Evolutionary conservation across 2,329 filamentous ascomycete genomes (phyloP), one percentile per base, ranked within the genome.

Genomic region (Ophiostoma sp.): DNA sequence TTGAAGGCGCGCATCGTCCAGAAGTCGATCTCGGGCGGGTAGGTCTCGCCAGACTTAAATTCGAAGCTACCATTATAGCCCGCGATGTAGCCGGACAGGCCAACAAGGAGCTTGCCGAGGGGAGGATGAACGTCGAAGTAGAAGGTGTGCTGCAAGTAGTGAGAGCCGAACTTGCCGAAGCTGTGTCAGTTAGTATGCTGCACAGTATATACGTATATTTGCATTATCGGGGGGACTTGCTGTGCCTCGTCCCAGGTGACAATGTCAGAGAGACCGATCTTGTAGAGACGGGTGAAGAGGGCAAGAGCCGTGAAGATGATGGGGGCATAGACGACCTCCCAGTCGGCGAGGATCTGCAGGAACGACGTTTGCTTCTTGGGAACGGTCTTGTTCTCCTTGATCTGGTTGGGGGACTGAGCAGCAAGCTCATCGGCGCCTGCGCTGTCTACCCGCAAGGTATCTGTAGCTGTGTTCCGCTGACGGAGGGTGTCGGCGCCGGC

Each of bases 1-100:
- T 98, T 99, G 86, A 99, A 99, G 71, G 94, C 85, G 74, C 95
- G 92, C 96, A 99, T 99, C 77, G 97, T 97, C 74, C 93, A 96
- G 79, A 96, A 99, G 83, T 99, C 90, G 76, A 99, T 84, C 75
- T 98, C 92, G 73, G 89, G 87, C 11, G 95, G 95, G 78, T 99
- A 99, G 67, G 87, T 93, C 76, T 98, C 95, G 77, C 95, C 95
- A 67, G 94, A 98, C 80, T 99, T 99, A 85, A 99, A 99, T 77
- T 99, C 95, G 80, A 99, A 99, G 4, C 94, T 96, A 69, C 95
- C 95, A 82, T 99, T 99, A 84, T 99, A 99, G 73, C 94, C 94
- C 73, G 94, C 96, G 71, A 99, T 85, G 76, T 96, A 96, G 77
- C 95, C 95, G 6, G 95, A 98, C 66, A 99, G 85, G 71, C 95